These are phyloP conservation scores for Phytophthora aleatoria DNA, from an alignment of 352 stramenopile genomes.

Conservation along the genomic window DNA sequence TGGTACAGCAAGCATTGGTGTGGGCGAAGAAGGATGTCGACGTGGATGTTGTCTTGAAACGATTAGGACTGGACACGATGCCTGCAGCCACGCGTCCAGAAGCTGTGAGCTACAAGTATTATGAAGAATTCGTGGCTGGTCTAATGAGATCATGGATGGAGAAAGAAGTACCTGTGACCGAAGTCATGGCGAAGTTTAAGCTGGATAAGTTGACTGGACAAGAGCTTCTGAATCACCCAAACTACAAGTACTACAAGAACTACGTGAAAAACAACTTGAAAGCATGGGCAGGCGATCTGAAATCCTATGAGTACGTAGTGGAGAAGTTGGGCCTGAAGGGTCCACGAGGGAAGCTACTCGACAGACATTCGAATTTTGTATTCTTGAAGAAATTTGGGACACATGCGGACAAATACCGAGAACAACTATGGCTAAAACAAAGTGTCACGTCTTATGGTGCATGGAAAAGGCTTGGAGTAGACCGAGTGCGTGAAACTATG, in stretches of 20 bases:
- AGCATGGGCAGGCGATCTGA: conserved; percentile 1
- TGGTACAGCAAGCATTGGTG: not conserved
- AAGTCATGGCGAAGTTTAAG: conserved; percentile 16
- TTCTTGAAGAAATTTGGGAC: conserved; percentile 2
- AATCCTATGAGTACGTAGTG: not conserved
- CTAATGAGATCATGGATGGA: conserved; percentile 10
- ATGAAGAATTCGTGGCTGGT: conserved; percentile 8
- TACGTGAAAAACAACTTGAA: conserved; percentile 17
- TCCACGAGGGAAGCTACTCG: not conserved
- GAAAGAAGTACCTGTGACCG: not conserved
- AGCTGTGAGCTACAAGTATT: conserved; percentile 20
- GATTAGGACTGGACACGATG: conserved; percentile 11
- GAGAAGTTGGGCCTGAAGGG: conserved; percentile 2
- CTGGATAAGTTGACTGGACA: conserved; percentile 9
- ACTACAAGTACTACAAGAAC: conserved; percentile 20
- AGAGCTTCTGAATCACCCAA: conserved; percentile 5
- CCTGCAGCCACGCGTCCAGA: not conserved
- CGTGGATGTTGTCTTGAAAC: not conserved
- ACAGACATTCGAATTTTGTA: conserved; percentile 6
- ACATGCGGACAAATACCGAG: not conserved
- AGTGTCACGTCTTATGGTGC: conserved; percentile 2
- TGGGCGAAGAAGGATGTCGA: conserved; percentile 4
- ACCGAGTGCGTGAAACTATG: not conserved
- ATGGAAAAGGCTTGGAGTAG: conserved; percentile 6
- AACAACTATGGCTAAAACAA: conserved; percentile 16